Base-by-base conservation (phyloP, 2,329 filamentous ascomycete species). In the Talaromyces albobiverticillius region DNA sequence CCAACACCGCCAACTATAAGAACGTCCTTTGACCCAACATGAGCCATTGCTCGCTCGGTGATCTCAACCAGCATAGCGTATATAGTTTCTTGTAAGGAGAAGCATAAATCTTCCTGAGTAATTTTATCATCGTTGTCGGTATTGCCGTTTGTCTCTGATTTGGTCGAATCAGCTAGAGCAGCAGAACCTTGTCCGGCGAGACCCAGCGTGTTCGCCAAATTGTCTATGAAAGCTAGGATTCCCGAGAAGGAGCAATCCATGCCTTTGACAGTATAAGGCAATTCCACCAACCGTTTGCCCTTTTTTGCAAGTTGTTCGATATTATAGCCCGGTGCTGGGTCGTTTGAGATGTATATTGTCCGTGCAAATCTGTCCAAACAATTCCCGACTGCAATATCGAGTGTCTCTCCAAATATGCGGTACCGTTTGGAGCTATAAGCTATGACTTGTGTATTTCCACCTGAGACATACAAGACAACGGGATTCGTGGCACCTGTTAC, bases 201-300 rank as follows among this genome's bases (percentile, higher is more conserved):
- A 1, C 71, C 72, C 48, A 67, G 67, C n/a, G 63, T 58, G 9
- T 79, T 83, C 1, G 92, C 93, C 43, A 96, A 78, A 32, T 86
- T 79, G 68, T 99, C 94, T 11, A 93, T 87, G 4, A 84, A 83
- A 0, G 89, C 90, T 25, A 99, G 77, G 60, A 99, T 95, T 2
- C 94, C 94, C 2, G 89, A 92, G 73, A 99, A 97, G 22, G 89
- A 94, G 65, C 91, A 95, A 71, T 99, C 94, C 94, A 99, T 99
- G 49, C 94, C 94, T 74, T 99, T 99, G 59, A 99, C 94, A 2
- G 92, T 85, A 67, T 99, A 99, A 2, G 94, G 94, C 25, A 99
- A 77, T 61, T 97, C 93, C 16, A 97, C 79, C 36, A 99, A 76
- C 20, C 84, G 75, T 42, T 79, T 82, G 1, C 83, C 83, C 51